These are phyloP conservation scores for Sugiyamaella novakii DNA, from an alignment of 1,139 yeast genomes.

Conservation along the genomic window DNA sequence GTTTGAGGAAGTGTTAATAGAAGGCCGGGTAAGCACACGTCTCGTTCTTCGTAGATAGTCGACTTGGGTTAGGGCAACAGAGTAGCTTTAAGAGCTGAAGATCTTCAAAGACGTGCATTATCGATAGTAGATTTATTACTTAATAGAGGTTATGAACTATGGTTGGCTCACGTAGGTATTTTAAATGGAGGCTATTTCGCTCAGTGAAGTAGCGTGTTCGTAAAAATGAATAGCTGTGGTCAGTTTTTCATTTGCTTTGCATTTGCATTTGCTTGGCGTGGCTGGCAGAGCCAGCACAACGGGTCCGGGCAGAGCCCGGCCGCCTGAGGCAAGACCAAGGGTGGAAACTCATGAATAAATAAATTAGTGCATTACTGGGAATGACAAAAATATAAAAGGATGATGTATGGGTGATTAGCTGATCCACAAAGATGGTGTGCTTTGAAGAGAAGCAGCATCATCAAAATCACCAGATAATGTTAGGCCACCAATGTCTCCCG, in stretches of 20 bases:
- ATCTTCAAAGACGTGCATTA: no score
- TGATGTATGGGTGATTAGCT: no score
- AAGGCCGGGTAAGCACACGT: slow-evolving; percentile 16
- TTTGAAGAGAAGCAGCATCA: slow-evolving; percentile 29
- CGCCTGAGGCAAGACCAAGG: background rate
- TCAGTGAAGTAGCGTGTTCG: background rate
- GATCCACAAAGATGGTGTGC: slow-evolving; percentile 32
- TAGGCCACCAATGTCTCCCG: slow-evolving; percentile 28
- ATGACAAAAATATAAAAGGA: slow-evolving; percentile 7
- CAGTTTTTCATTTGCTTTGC: no score
- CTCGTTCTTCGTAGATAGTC: background rate
- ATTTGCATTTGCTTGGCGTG: no score
- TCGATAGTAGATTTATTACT: no score
- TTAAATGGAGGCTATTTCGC: no score
- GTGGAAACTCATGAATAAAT: slow-evolving; percentile 8
- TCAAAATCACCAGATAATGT: slow-evolving; percentile 24
- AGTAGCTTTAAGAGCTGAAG: no score
- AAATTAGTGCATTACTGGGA: background rate
- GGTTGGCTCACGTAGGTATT: no score
- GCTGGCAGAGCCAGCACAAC: background rate
- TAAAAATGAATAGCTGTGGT: no score
- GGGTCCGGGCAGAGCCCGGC: slow-evolving; percentile 4
- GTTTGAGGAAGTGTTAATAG: background rate
- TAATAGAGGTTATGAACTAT: no score
- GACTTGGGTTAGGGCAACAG: no score